Evolutionary conservation across 768 basidiomycete genomes (phyloP), one percentile per base, ranked within the genome.

Genomic region (Amanita pallidorosea): DNA sequence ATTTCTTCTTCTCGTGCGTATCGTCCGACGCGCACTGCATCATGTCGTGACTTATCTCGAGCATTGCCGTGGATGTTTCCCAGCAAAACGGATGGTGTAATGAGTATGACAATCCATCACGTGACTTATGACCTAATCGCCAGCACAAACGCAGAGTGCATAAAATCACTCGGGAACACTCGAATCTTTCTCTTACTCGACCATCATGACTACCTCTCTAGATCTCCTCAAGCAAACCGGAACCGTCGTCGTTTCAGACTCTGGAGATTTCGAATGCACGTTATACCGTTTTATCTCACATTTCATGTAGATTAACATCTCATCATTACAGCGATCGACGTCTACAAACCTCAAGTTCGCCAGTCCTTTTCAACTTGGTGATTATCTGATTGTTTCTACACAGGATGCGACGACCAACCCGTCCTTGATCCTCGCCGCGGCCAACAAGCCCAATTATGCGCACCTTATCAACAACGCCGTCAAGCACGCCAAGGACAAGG

Each of bases 321-420:
- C 12, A 54, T 49, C 47, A 59, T 37, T 29, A 56, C 66, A 93
- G 90, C 87, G 57, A 96, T 97, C 75, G 92, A 84, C 71, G 83
- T 77, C 55, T 97, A 95, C 83, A 94, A 96, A 73, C 95, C 95
- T 59, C 92, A 88, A 73, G 83, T 80, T 65, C 58, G 47, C 47
- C 43, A n/a, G 4, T 2, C 49, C 25, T 17, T 36, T 48, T 40
- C 29, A 53, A 23, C n/a, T 3, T 22, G 33, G 31, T 18, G 18
- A 42, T 7, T 49, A 15, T 9, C 27, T 29, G 13, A 34, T 34
- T 13, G 17, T 35, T n/a, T 33, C 31, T 40, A 40, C 40, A 1
- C 62, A 93, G 83, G 95, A 97, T 74, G 95, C 95, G 18, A 98
- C 96, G 41, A 99, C 96, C 57, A 99, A 98, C 75, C 96, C 96